A percentile compares a stretch with the other conserved stretches of the same genome.
Conservation (phyloP, 176 grass and related monocot genomes). For the Raddia guianensis region DNA sequence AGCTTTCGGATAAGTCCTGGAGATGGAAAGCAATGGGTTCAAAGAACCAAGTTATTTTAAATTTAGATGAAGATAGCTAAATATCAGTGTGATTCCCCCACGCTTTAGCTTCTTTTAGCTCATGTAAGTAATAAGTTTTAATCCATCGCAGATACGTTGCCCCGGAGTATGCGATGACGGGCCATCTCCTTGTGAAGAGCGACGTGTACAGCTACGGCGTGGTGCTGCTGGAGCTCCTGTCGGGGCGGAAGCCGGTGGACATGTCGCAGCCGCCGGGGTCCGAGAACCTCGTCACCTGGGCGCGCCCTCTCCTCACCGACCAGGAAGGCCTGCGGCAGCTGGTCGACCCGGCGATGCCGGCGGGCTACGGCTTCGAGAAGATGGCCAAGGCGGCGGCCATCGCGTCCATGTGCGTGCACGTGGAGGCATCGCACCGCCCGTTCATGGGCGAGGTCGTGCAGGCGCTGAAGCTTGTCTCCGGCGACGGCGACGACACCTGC, state of each 20-base stretch:
- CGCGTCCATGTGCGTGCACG: slow-evolving; percentile 89
- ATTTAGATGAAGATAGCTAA: too few species aligned
- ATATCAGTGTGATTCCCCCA: too few species aligned
- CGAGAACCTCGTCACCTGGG: slow-evolving; percentile 93
- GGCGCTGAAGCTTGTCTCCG: slow-evolving; percentile 90
- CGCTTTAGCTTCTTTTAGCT: not conserved
- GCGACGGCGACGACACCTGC: slow-evolving; percentile 61
- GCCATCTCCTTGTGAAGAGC: slow-evolving; percentile 90
- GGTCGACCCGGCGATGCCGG: slow-evolving; percentile 65
- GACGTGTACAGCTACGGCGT: slow-evolving; percentile 99
- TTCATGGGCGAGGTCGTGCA: slow-evolving; percentile 99
- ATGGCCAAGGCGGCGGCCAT: slow-evolving; percentile 85
- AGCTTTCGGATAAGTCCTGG: too few species aligned
- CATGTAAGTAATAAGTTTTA: not conserved
- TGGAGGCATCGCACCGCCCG: slow-evolving; percentile 79
- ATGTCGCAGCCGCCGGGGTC: slow-evolving; percentile 70
- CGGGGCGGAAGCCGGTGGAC: slow-evolving; percentile 86
- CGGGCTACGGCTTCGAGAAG: slow-evolving; percentile 69
- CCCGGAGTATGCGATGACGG: slow-evolving; percentile 98
- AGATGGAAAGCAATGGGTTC: too few species aligned
- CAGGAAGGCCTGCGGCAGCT: slow-evolving; percentile 78
- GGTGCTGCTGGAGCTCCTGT: slow-evolving; percentile 89
- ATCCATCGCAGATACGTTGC: slow-evolving; percentile 82
- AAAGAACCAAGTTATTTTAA: too few species aligned
- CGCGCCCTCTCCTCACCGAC: slow-evolving; percentile 73